Base-by-base conservation (phyloP, 805 yeast genomes). In the Wickerhamiella brachini region DNA sequence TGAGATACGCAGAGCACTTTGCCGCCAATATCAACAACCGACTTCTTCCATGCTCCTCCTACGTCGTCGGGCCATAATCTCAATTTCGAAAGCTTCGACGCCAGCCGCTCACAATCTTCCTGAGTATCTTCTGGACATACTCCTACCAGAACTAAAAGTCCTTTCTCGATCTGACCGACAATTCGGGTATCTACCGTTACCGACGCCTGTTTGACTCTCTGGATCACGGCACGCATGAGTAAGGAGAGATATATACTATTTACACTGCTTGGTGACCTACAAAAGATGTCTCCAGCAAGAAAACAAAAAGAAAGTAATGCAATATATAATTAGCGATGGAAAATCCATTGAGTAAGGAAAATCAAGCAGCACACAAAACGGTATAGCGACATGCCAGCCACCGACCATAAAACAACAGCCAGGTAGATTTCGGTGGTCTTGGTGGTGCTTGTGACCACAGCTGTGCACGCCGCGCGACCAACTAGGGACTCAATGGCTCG, bases 341-440 rank as follows among this genome's bases (percentile, higher is more conserved):
- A 55, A 20, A 65, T 48, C 48, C 66, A 59, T 56, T 56, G 57
- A 51, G 73, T 49, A 62, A 86, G 67, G 62, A 80, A 90, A 41
- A 76, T 62, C 1, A 75, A 64, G 57, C 94, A 79, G 1, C 97
- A 96, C 24, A 82, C 48, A 57, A 90, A 83, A 55, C 97, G 72
- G 65, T 86, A 81, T 6, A 81, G 74, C 0, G 97, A 96, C 73
- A 87, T 77, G 24, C 81, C 85, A 3, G 96, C 96, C 44, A 90
- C 97, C 38, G 89, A 69, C 96, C 97, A 90, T 57, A 90, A 71
- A 45, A 90, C 82, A 29, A 90, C 86, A 5, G 93, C 78, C 65
- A 90, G 75, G 64, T 87, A 90, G 6, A 80, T 69, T 46, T 60
- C 58, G 1, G 67, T 58, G 21, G 63, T 59, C 5, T 18, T 44